Evolutionary conservation across 768 basidiomycete genomes (phyloP), one percentile per base, ranked within the genome.

Genomic region (Lactifluus echinatus): DNA sequence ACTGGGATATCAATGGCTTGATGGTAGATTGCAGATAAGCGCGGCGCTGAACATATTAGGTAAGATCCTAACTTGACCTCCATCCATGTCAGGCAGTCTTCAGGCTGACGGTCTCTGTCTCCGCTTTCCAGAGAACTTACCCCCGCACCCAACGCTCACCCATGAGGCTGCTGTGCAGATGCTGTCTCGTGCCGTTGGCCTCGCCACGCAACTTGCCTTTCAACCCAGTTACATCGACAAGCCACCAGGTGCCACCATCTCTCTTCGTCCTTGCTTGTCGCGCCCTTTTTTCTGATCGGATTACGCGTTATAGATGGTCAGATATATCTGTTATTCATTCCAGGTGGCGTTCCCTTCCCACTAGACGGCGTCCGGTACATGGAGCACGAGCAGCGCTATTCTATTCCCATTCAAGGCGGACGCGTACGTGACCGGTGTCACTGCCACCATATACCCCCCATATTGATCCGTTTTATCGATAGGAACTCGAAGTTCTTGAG

Each of bases 401-500:
- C 71, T 36, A 75, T 85, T 5, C 75, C 82, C 29, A 73, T 73
- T 47, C 79, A 75, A 10, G 64, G 59, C 49, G 73, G 71, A 59
- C 81, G 82, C 59, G 87, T 87, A 69, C 66, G 84, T 72, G 12
- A 52, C 24, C 11, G 15, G 29, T 49, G 10, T 19, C 47, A 15
- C 29, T 21, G 39, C 21, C 21, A 42, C n/a, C 47, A 44, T 50
- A 46, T 17, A 17, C 28, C n/a, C 17, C 10, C 10, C 49, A 57
- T 43, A n/a, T 29, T 39, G 26, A 55, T 53, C 48, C 50, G 56
- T 49, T 56, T 48, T 45, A 39, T 55, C 37, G 29, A 58, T 60
- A 89, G 87, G 89, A 92, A 69, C 75, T 93, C 15, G 90, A 92
- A 72, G 76, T 91, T 1, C 67, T 74, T 54, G 89, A 93, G 68